Evolutionary conservation across 1,284 basidiomycete species (phyloP).

Genomic region (Trichosporon coremiiforme): DNA sequence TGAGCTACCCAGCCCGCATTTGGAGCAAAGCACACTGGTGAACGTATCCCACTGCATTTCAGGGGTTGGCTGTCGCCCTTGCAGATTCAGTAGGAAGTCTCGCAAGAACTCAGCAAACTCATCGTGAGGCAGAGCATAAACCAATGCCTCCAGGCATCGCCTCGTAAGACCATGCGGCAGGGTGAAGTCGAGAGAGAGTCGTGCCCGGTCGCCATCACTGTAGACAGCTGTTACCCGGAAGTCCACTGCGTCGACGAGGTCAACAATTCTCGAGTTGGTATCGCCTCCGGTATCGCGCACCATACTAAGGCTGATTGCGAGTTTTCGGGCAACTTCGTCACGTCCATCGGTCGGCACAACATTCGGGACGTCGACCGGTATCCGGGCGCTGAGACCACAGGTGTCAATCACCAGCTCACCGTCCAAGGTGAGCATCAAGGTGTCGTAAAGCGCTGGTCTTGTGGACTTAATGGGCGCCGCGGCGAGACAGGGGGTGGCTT

Average conservation of each 20-base stretch:
- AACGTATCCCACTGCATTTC: conserved; percentile 24
- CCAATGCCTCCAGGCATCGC: conserved; percentile 65
- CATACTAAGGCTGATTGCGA: conserved; percentile 47
- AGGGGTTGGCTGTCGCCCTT: background rate
- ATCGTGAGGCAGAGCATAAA: conserved; percentile 61
- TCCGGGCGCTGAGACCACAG: background rate
- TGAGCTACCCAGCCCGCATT: conserved; percentile 19
- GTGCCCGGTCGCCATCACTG: conserved; percentile 60
- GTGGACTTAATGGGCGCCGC: conserved; percentile 66
- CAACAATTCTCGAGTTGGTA: conserved; percentile 25
- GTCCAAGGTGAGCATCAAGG: conserved; percentile 65
- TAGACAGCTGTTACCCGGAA: conserved; percentile 61
- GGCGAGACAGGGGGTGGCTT: conserved; percentile 59
- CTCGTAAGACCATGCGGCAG: conserved; percentile 62
- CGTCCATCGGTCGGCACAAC: conserved; percentile 38
- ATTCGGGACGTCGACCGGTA: conserved; percentile 46
- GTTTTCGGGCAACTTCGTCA: conserved; percentile 39
- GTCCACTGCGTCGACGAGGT: conserved; percentile 56
- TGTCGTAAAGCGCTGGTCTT: conserved; percentile 66
- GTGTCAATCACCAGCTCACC: conserved; percentile 53
- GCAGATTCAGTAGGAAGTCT: conserved; percentile 15
- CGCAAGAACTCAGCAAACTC: conserved; percentile 26
- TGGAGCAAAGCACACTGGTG: conserved; percentile 50
- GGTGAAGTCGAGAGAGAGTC: conserved; percentile 61
- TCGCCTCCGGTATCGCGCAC: conserved; percentile 30